Evolutionary conservation across 805 yeast species (phyloP).

Genomic region (Debaryomyces tyrocola): DNA sequence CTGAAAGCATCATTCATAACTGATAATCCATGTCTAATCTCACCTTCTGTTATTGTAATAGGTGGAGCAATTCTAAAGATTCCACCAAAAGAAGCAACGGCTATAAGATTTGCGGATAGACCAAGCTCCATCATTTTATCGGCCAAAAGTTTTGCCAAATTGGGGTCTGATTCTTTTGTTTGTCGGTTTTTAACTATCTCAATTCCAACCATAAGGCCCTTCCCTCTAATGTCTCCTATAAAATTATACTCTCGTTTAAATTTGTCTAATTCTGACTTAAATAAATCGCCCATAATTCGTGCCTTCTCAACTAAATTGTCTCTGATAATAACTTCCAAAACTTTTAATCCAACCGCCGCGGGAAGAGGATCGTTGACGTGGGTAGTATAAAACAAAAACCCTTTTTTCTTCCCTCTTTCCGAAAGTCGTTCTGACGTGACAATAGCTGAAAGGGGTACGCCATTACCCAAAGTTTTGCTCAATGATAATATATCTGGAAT

Average conservation of each 20-base stretch:
- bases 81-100: slow-evolving; percentile 19
- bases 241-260: neutral
- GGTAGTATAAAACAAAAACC: slow-evolving; percentile 24
- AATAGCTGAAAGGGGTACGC: slow-evolving; percentile 49
- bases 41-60: no score
- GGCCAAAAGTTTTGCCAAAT: neutral
- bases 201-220: slow-evolving; percentile 18
- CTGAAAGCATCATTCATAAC: no score
- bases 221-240: slow-evolving; percentile 19
- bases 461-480: slow-evolving; percentile 30
- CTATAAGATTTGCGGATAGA: slow-evolving; percentile 24
- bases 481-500: slow-evolving; percentile 42
- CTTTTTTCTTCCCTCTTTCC: slow-evolving; percentile 16
- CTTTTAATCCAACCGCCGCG: slow-evolving; percentile 41
- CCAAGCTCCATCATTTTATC: slow-evolving; percentile 16
- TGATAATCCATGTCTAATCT: no score
- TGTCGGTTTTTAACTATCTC: slow-evolving; percentile 14
- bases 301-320: slow-evolving; percentile 41
- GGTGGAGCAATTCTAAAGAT: slow-evolving; percentile 22
- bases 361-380: slow-evolving; percentile 20
- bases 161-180: slow-evolving; percentile 13
- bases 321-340: slow-evolving; percentile 33
- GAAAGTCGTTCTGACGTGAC: slow-evolving; percentile 35
- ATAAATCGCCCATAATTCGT: slow-evolving; percentile 39
- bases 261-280: slow-evolving; percentile 38